Conservation (phyloP, 768 basidiomycete genomes). For the Dioszegia crocea region DNA sequence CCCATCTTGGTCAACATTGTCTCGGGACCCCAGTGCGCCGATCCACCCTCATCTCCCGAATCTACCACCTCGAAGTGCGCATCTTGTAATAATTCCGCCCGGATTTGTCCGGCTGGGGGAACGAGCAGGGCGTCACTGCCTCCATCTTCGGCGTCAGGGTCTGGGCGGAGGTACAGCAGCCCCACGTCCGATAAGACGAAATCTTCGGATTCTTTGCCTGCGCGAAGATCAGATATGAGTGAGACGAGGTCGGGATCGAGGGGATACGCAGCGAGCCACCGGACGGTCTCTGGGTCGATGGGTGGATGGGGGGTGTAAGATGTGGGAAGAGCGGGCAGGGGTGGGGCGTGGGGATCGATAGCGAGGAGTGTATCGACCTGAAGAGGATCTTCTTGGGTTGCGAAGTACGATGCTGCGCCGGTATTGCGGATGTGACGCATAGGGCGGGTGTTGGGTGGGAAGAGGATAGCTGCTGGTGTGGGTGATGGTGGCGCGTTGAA, state of each 20-base stretch:
- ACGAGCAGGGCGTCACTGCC: conserved; percentile 26
- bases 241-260: conserved; percentile 29
- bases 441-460: conserved; percentile 20
- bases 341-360: conserved; percentile 1
- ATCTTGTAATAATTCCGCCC: conserved; percentile 34
- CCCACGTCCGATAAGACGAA: conserved; percentile 41
- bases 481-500: conserved; percentile 35
- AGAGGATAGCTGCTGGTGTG: conserved; percentile 30
- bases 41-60: neutral
- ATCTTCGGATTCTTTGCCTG: conserved; percentile 22
- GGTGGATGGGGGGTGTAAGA: neutral
- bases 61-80: conserved; percentile 21
- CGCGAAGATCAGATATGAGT: conserved; percentile 24
- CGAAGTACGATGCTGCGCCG: conserved; percentile 9
- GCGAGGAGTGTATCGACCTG: neutral
- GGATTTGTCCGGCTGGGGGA: conserved; percentile 32
- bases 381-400: neutral
- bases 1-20: conserved; percentile 18
- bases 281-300: conserved; percentile 31
- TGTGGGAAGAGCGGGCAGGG: neutral
- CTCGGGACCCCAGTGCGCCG: conserved; percentile 20
- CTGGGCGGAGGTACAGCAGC: conserved; percentile 35
- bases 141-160: neutral
- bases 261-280: conserved; percentile 39
- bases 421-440: conserved; percentile 14